These are phyloP conservation scores for Ceratobasidium sp. DNA, from an alignment of 1,284 basidiomycete genomes.

Conservation along the genomic window DNA sequence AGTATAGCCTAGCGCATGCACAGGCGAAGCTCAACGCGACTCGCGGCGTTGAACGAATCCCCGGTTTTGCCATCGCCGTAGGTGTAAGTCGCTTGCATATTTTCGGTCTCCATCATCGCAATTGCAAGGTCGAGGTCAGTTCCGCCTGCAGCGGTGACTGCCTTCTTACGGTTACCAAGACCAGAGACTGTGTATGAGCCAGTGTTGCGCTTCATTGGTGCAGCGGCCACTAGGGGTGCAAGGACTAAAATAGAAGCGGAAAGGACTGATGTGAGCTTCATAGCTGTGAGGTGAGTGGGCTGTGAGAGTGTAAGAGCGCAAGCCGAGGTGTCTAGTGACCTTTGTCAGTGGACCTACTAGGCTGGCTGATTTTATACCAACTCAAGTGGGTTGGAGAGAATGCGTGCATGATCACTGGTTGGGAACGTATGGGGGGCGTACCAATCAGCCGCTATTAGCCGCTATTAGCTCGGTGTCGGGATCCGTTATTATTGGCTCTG, in stretches of 20 bases:
- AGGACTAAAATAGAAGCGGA: not conserved
- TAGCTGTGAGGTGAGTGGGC: not conserved
- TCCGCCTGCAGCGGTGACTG: not conserved
- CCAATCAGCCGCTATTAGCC: too few species aligned
- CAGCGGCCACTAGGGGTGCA: not conserved
- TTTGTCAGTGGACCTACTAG: not conserved
- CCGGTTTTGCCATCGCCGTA: slow-evolving; percentile 1
- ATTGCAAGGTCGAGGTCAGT: not conserved
- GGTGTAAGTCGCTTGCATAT: slow-evolving; percentile 2
- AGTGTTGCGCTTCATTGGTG: slow-evolving; percentile 1
- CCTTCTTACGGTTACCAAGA: not conserved
- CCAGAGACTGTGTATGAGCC: slow-evolving; percentile 5
- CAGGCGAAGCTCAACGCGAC: not conserved
- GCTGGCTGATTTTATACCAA: not conserved
- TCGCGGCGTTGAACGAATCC: slow-evolving; percentile 1
- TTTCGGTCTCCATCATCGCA: slow-evolving; percentile 11
- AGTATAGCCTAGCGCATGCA: not conserved
- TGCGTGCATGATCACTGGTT: not conserved
- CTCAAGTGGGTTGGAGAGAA: not conserved
- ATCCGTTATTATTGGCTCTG: not conserved
- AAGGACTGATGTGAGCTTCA: not conserved
- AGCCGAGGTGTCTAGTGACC: not conserved
- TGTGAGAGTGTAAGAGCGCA: not conserved
- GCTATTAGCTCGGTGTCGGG: not conserved
- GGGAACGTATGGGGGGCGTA: too few species aligned